Conservation (phyloP, 768 basidiomycete genomes). For the Pleurotus pulmonarius region DNA sequence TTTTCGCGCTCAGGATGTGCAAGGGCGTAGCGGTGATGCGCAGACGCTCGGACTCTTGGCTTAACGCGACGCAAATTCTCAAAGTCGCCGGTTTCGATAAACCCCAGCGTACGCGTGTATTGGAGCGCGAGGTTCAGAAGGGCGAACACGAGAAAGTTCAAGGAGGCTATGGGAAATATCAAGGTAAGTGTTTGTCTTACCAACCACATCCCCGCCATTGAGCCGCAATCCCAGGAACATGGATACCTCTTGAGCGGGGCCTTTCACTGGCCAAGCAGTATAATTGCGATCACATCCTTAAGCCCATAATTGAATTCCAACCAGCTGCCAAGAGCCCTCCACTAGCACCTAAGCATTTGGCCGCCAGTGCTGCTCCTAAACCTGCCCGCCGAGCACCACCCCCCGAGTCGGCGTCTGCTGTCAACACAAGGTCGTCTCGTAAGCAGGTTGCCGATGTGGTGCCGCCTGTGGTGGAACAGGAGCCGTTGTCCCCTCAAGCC, state of each 20-base stretch:
- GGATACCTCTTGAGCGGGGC: conserved; percentile 95
- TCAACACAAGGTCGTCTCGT: conserved; percentile 61
- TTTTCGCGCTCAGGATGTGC: conserved; percentile 73
- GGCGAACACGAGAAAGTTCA: conserved; percentile 99
- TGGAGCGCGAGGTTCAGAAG: conserved; percentile 98
- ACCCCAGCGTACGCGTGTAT: conserved; percentile 93
- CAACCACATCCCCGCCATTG: conserved; percentile 11
- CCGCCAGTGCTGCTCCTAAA: conserved; percentile 58
- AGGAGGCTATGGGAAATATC: conserved; percentile 99
- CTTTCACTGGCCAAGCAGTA: conserved; percentile 86
- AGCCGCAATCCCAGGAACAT: conserved; percentile 58
- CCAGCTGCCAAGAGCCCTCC: conserved; percentile 90
- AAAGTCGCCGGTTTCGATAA: conserved; percentile 99
- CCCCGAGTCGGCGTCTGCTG: conserved; percentile 25
- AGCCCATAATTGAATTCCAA: conserved; percentile 92
- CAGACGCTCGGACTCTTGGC: conserved; percentile 91
- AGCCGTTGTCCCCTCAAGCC: conserved; percentile 61
- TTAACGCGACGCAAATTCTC: conserved; percentile 98
- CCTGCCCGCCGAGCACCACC: conserved; percentile 43
- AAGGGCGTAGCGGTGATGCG: conserved; percentile 98
- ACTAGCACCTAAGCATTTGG: conserved; percentile 93
- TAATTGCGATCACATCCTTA: conserved; percentile 80
- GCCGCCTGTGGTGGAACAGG: conserved; percentile 60
- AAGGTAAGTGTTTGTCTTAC: conserved; percentile 56
- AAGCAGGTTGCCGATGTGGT: conserved; percentile 42